Evolutionary conservation across 2,329 filamentous ascomycete genomes (phyloP).

Genomic region (Colletotrichum sp.): DNA sequence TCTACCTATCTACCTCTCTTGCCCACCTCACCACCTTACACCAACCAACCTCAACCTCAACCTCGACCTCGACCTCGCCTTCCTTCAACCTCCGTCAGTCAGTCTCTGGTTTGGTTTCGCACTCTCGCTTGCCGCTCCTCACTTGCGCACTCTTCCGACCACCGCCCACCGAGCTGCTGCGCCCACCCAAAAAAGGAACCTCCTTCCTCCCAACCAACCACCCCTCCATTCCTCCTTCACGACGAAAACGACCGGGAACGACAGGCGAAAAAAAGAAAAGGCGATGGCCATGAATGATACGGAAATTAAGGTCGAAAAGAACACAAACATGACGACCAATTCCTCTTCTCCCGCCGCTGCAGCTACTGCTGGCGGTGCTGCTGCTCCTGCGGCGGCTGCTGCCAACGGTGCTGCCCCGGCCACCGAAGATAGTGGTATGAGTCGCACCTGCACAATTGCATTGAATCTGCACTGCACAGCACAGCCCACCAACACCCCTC

Average conservation of each 20-base stretch:
- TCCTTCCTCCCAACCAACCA: slow-evolving; percentile 26
- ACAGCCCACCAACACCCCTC: slow-evolving; percentile 21
- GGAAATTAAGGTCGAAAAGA: slow-evolving; percentile 39
- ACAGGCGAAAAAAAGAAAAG: slow-evolving; percentile 30
- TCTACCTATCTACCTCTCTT: not conserved
- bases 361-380: slow-evolving; percentile 27
- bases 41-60: not conserved
- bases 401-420: slow-evolving; percentile 28
- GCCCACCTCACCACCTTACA: slow-evolving; percentile 18
- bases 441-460: slow-evolving; percentile 29
- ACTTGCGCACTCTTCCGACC: not conserved
- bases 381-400: slow-evolving; percentile 27
- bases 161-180: slow-evolving; percentile 6
- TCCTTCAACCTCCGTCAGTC: not conserved
- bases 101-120: not conserved
- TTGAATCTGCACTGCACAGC: slow-evolving; percentile 4
- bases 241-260: slow-evolving; percentile 21
- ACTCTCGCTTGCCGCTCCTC: slow-evolving; percentile 21
- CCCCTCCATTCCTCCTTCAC: slow-evolving; percentile 24
- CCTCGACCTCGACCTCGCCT: not conserved
- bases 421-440: slow-evolving; percentile 44
- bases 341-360: slow-evolving; percentile 33
- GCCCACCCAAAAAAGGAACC: slow-evolving; percentile 24
- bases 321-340: slow-evolving; percentile 41
- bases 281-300: slow-evolving; percentile 45